A percentile compares a stretch with the other conserved stretches of the same genome.
These are phyloP conservation scores for Cryomyces minteri DNA, from an alignment of 495 filamentous ascomycete species.

Conservation along the genomic window DNA sequence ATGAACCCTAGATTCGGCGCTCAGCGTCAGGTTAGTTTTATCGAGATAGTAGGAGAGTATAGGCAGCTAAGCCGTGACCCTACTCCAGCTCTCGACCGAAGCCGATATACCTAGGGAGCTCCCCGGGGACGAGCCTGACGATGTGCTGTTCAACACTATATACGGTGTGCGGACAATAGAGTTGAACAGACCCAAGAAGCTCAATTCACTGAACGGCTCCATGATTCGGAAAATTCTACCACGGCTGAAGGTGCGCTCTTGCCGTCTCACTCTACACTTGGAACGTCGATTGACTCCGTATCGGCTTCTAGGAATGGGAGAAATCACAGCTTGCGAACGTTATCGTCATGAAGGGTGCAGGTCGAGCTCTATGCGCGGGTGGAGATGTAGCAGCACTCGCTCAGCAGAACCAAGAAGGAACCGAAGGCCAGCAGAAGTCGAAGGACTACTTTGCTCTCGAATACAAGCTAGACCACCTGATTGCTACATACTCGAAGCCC, in stretches of 20 bases:
- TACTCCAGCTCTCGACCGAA: conserved; percentile 11
- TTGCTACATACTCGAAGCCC: conserved; percentile 88
- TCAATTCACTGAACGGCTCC: conserved; percentile 79
- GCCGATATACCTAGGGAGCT: conserved; percentile 10
- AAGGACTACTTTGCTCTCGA: conserved; percentile 74
- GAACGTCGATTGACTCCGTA: background rate
- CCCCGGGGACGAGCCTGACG: conserved; percentile 55
- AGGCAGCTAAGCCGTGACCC: background rate
- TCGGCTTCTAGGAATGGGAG: conserved; percentile 56
- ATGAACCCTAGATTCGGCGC: conserved; percentile 37
- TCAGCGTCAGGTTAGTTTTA: background rate
- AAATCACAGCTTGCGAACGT: conserved; percentile 89
- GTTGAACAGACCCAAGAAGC: conserved; percentile 79
- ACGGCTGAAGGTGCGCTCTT: conserved; percentile 40
- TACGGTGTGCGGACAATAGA: conserved; percentile 86
- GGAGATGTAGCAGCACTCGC: conserved; percentile 75
- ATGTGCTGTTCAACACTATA: conserved; percentile 76
- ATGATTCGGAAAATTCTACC: conserved; percentile 89
- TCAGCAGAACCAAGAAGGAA: conserved; percentile 44
- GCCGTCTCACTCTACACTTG: conserved; percentile 4
- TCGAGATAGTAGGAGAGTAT: background rate
- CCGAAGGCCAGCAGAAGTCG: conserved; percentile 48
- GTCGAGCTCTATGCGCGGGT: conserved; percentile 77
- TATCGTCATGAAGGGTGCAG: conserved; percentile 77
- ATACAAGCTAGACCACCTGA: conserved; percentile 85